Evolutionary conservation across 2,329 filamentous ascomycete species (phyloP).

Genomic region (Sclerotinia spermophila): DNA sequence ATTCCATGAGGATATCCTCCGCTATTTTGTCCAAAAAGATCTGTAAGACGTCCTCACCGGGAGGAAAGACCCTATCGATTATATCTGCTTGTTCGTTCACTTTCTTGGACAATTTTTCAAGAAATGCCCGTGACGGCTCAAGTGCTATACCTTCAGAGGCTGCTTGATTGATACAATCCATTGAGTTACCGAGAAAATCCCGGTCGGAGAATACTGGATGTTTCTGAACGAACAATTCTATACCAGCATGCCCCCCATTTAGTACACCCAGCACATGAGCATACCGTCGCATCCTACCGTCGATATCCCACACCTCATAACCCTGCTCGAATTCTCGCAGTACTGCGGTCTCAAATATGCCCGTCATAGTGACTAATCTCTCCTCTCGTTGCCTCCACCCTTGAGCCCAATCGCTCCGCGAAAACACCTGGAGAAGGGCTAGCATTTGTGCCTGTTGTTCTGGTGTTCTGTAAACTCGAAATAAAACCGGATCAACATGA

Average conservation of each 20-base stretch:
- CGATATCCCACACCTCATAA: conserved; percentile 82
- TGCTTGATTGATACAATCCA: conserved; percentile 75
- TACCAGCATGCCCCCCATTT: conserved; percentile 72
- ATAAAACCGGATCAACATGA: conserved; percentile 78
- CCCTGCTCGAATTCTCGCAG: conserved; percentile 90
- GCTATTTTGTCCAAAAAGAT: conserved; percentile 77
- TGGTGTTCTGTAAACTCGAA: conserved; percentile 81
- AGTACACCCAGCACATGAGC: conserved; percentile 79
- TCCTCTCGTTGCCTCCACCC: conserved; percentile 70
- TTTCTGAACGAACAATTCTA: conserved; percentile 85
- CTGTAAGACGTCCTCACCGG: conserved; percentile 68
- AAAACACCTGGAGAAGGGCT: conserved; percentile 73
- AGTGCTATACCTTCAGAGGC: conserved; percentile 66
- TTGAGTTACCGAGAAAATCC: conserved; percentile 66
- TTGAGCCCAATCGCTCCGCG: conserved; percentile 73
- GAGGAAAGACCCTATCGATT: conserved; percentile 76
- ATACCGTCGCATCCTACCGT: conserved; percentile 84
- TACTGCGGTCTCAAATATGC: conserved; percentile 86
- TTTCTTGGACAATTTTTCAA: conserved; percentile 68
- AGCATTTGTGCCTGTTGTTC: conserved; percentile 90
- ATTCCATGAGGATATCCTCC: conserved; percentile 80
- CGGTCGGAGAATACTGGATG: conserved; percentile 78
- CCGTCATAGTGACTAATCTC: conserved; percentile 69
- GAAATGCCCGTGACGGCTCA: conserved; percentile 77
- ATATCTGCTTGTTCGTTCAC: conserved; percentile 78